phyloP scores from a whole-genome alignment of 495 filamentous ascomycete species.

The Talaromyces trachyspermus region DNA sequence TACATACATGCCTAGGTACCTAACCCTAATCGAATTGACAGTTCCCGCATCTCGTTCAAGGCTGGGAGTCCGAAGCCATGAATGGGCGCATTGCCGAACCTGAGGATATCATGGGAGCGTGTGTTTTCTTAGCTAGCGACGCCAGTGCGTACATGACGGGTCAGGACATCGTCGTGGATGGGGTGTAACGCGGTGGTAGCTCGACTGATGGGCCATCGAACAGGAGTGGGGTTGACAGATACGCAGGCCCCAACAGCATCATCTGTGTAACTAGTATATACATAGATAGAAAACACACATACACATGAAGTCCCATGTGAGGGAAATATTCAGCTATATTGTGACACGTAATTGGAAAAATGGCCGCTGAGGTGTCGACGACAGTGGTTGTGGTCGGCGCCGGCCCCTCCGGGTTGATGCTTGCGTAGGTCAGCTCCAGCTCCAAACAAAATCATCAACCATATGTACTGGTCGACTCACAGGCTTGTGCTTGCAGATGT shows the following conservation, averaged over 20 bases:
- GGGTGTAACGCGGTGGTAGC: conserved; percentile 28
- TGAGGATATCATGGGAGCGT: conserved; percentile 76
- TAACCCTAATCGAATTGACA: conserved; percentile 55
- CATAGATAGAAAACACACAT: no score
- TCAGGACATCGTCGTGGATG: conserved; percentile 53
- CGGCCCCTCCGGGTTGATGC: conserved; percentile 63
- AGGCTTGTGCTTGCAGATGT: conserved; percentile 38
- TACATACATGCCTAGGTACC: no score
- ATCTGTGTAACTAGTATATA: neutral
- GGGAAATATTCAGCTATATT: no score
- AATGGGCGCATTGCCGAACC: conserved; percentile 64
- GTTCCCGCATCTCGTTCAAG: conserved; percentile 62
- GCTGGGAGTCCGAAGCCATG: conserved; percentile 70
- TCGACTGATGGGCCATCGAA: neutral
- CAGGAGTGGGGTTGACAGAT: conserved; percentile 22
- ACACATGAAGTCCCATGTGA: no score
- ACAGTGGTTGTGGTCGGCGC: conserved; percentile 64
- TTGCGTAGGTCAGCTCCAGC: conserved; percentile 42
- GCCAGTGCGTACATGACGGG: conserved; percentile 77
- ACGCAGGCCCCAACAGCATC: no score
- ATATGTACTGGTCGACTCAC: neutral
- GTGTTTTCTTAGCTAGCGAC: conserved; percentile 75
- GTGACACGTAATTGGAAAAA: no score
- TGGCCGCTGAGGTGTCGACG: conserved; percentile 20
- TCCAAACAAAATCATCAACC: neutral